Conservation (phyloP, 2,329 filamentous ascomycete species). For the Phialemoniopsis sp. region DNA sequence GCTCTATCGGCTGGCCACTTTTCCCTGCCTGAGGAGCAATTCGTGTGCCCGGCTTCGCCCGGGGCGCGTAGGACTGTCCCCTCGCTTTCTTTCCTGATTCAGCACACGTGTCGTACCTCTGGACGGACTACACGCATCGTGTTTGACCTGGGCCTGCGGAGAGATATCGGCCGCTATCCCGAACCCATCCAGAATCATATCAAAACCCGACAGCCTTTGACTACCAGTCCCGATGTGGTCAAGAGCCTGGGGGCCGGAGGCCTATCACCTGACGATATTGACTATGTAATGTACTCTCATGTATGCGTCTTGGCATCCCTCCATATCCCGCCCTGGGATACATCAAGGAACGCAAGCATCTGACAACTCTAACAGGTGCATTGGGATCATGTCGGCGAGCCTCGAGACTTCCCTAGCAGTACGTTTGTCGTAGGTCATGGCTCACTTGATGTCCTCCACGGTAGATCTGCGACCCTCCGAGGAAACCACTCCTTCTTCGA, state of each 20-base stretch:
- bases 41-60: slow-evolving; percentile 32
- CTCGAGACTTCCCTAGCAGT: slow-evolving; percentile 37
- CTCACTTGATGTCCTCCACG: slow-evolving; percentile 25
- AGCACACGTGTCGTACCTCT: slow-evolving; percentile 24
- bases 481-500: slow-evolving; percentile 35
- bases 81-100: slow-evolving; percentile 44
- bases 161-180: slow-evolving; percentile 33
- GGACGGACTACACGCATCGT: slow-evolving; percentile 27
- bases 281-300: slow-evolving; percentile 33
- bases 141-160: slow-evolving; percentile 47
- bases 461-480: slow-evolving; percentile 9
- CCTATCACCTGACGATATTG: slow-evolving; percentile 9
- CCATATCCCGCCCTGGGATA: background rate
- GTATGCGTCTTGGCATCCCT: slow-evolving; percentile 12
- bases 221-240: slow-evolving; percentile 29
- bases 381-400: slow-evolving; percentile 47
- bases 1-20: slow-evolving; percentile 22
- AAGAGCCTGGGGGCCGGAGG: slow-evolving; percentile 9
- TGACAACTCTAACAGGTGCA: slow-evolving; percentile 20
- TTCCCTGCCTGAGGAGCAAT: slow-evolving; percentile 37
- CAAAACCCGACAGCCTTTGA: slow-evolving; percentile 32
- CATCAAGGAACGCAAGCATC: background rate
- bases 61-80: slow-evolving; percentile 38
- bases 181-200: slow-evolving; percentile 37
- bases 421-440: slow-evolving; percentile 42